Evolutionary conservation across 2,329 filamentous ascomycete genomes (phyloP).

Genomic region (Rhynchosporium graminicola): DNA sequence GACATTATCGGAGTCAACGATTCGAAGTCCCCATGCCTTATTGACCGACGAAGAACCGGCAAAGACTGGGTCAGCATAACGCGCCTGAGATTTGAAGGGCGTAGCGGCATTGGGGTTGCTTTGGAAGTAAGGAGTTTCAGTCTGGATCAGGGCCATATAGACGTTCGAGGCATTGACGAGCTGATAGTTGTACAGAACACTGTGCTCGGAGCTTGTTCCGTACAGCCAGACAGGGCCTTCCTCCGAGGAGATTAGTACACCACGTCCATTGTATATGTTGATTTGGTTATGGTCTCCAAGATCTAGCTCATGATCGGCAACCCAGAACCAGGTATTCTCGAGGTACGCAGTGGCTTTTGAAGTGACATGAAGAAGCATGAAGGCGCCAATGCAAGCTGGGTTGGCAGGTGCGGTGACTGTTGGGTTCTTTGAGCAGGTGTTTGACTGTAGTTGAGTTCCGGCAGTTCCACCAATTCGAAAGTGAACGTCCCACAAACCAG

Average conservation of each 20-base stretch:
- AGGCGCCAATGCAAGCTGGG: conserved; percentile 71
- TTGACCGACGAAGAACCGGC: conserved; percentile 46
- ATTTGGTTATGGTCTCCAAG: conserved; percentile 72
- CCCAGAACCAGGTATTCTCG: conserved; percentile 91
- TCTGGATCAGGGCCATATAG: conserved; percentile 82
- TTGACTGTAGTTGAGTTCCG: conserved; percentile 75
- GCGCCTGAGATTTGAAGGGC: conserved; percentile 61
- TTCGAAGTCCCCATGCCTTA: conserved; percentile 76
- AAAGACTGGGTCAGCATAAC: conserved; percentile 71
- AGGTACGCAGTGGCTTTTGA: conserved; percentile 69
- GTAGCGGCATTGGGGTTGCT: conserved; percentile 73
- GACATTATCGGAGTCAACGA: conserved; percentile 66
- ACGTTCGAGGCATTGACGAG: conserved; percentile 74
- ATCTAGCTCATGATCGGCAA: conserved; percentile 88
- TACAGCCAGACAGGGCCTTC: conserved; percentile 79
- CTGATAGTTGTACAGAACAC: conserved; percentile 80
- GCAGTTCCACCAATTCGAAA: conserved; percentile 86
- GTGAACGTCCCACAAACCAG: conserved; percentile 94
- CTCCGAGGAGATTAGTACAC: conserved; percentile 65
- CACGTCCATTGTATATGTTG: conserved; percentile 85
- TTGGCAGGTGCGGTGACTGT: conserved; percentile 61
- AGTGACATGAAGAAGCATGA: conserved; percentile 68
- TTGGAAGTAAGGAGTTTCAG: conserved; percentile 88
- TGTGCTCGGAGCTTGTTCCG: conserved; percentile 71
- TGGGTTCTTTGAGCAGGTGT: conserved; percentile 78